A percentile compares a stretch with the other conserved stretches of the same genome.
Evolutionary conservation across 2,329 filamentous ascomycete species (phyloP).

Genomic region (Diaporthe capsici): DNA sequence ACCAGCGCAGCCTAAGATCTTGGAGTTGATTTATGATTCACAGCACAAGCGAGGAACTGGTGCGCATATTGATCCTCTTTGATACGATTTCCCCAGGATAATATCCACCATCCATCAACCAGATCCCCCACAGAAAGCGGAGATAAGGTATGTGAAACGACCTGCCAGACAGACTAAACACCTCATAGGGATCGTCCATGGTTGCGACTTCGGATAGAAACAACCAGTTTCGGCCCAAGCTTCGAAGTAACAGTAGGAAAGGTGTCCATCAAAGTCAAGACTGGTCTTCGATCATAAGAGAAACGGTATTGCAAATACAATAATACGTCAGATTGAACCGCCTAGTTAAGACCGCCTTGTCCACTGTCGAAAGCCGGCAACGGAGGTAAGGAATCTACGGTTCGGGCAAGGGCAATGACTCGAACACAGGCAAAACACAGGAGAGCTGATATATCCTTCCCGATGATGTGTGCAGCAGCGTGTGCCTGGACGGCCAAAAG

Average conservation of each 20-base stretch:
- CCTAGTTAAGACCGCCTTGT: not conserved
- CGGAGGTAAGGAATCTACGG: too few relatives aligned
- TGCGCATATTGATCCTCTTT: not conserved
- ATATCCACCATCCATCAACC: not conserved
- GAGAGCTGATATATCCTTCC: not conserved
- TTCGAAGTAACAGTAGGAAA: not conserved
- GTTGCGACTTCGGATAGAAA: not conserved
- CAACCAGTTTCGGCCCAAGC: not conserved
- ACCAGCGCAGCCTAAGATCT: not conserved
- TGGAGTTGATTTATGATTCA: not conserved
- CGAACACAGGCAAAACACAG: not conserved
- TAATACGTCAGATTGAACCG: not conserved
- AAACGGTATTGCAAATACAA: not conserved
- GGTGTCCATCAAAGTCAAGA: not conserved
- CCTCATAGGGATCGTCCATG: not conserved
- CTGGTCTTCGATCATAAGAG: too few relatives aligned
- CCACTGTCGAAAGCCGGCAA: not conserved
- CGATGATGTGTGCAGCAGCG: not conserved
- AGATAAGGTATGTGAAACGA: not conserved
- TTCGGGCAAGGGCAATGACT: not conserved
- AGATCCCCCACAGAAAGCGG: too few relatives aligned
- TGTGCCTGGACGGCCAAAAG: not conserved
- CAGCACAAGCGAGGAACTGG: not conserved
- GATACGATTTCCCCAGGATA: not conserved
- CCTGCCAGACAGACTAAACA: not conserved